A percentile compares a stretch with the other conserved stretches of the same genome.
Evolutionary conservation across 768 basidiomycete species (phyloP).

Genomic region (Leccinellum rugosiceps): DNA sequence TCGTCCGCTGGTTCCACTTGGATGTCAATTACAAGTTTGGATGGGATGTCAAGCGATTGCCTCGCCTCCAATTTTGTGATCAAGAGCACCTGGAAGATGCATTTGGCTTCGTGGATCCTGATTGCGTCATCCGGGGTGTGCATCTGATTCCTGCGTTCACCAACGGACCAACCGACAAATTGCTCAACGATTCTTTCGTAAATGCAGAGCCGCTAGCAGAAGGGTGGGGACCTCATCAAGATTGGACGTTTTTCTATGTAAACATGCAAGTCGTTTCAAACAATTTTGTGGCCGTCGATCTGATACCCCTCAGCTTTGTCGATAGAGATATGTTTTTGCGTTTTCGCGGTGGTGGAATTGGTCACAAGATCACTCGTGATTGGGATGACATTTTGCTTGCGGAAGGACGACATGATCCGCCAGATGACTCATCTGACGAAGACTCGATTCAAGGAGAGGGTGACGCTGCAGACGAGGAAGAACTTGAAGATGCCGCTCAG

Average conservation of each 20-base stretch:
- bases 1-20: background rate
- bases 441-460: background rate
- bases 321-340: background rate
- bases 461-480: no score
- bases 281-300: background rate
- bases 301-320: background rate
- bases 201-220: background rate
- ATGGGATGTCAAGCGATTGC: constrained; percentile 22
- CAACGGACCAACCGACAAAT: constrained; percentile 11
- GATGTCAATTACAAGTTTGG: background rate
- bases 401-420: background rate
- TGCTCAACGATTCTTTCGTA: background rate
- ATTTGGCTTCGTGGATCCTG: constrained; percentile 48
- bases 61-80: constrained; percentile 37
- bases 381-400: background rate
- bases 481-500: no score
- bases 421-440: background rate
- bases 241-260: background rate
- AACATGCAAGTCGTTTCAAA: background rate
- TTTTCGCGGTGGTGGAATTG: background rate
- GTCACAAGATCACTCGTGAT: background rate
- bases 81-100: constrained; percentile 21
- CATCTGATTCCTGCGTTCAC: constrained; percentile 44
- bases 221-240: background rate
- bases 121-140: constrained; percentile 33